Base-by-base conservation (phyloP, 2,329 filamentous ascomycete genomes). In the Pseudogymnoascus sp. region DNA sequence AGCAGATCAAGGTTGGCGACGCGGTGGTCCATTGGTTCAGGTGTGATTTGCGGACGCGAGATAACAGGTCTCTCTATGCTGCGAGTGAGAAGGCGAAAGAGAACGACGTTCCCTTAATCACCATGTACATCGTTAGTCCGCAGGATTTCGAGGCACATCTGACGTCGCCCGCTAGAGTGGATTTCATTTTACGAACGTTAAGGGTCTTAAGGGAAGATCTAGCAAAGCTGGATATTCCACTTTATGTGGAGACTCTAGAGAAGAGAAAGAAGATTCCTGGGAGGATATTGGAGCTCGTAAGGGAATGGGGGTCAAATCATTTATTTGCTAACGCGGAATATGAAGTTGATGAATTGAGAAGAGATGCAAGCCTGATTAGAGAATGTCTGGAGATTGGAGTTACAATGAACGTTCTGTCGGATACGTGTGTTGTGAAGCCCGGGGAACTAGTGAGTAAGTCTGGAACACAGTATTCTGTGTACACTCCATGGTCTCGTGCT, bases 21-120 rank as follows among this genome's bases (percentile, higher is more conserved):
- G 84, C 86, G 0, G 87, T 96, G 0, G 83, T 96, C 0, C 90
- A 96, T 74, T 96, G 92, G 92, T 96, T 93, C 78, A 95, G 94
- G 74, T 85, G 83, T 69, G 92, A 96, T 71, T 74, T 96, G 59
- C 82, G 92, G 2, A 79, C 82, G 1, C 73, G 75, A 0, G 92
- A 97, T 72, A 96, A 96, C 71, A 87, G 82, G 7, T 83, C 83
- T 0, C 73, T 96, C 24, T 80, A 82, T 35, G 74, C 85, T 64
- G 92, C 92, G 0, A 85, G 82, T 61, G 75, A 84, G 62, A 79
- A 81, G 58, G 90, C 91, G 1, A 85, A 84, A 62, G 80, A 84
- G 37, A 79, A 83, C n/a, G 81, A 82, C 0, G 80, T 92, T 0
- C 87, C 90, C 0, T 75, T 96, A 37, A 82, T 96, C 37, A 84